phyloP scores from a whole-genome alignment of 495 filamentous ascomycete genomes.

The Neurospora intermedia region DNA sequence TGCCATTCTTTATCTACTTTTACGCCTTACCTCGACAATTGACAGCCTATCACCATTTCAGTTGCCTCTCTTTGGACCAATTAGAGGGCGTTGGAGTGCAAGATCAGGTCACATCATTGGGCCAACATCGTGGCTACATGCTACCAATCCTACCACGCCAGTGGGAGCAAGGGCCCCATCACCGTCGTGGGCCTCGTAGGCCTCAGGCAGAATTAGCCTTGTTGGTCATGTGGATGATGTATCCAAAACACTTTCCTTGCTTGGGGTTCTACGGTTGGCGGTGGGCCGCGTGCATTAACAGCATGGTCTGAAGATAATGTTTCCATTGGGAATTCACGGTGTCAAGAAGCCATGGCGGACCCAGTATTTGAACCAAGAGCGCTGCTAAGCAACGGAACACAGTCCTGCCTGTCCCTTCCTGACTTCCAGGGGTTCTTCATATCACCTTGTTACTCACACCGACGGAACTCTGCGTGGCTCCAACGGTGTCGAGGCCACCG shows the following conservation, averaged over 20 bases:
- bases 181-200: neutral
- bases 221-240: neutral
- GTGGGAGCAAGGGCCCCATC: neutral
- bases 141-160: neutral
- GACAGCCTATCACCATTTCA: neutral
- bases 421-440: neutral
- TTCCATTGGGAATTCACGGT: neutral
- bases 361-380: neutral
- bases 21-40: neutral
- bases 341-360: neutral
- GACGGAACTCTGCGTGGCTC: neutral
- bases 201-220: neutral
- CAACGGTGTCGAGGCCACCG: neutral
- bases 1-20: neutral
- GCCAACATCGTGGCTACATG: neutral
- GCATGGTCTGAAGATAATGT: neutral
- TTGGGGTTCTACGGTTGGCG: neutral
- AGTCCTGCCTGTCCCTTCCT: neutral
- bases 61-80: neutral
- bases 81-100: neutral
- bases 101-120: neutral
- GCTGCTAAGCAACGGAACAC: neutral
- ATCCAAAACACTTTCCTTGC: neutral
- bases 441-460: neutral
- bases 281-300: neutral